A percentile compares a stretch with the other conserved stretches of the same genome.
Evolutionary conservation across 2,329 filamentous ascomycete genomes (phyloP).

Genomic region (Metarhizium guizhouense): DNA sequence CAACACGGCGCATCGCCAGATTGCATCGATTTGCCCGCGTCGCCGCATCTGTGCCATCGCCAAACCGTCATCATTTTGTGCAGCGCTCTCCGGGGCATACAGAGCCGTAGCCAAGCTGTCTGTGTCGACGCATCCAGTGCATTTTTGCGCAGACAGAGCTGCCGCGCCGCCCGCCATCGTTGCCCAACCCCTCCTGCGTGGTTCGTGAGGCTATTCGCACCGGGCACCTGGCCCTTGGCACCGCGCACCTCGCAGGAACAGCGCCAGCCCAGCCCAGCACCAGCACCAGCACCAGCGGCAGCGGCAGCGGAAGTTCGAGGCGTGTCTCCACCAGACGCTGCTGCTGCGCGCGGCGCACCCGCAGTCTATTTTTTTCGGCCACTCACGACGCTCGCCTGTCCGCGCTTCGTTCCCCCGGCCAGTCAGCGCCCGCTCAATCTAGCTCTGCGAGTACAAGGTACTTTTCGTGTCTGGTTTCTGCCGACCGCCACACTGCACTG

Average conservation of each 20-base stretch:
- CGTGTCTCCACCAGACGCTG: slow-evolving; percentile 7
- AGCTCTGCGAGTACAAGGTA: neutral
- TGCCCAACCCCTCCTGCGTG: slow-evolving; percentile 12
- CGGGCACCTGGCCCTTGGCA: slow-evolving; percentile 1
- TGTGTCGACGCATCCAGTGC: slow-evolving; percentile 12
- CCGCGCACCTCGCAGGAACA: slow-evolving; percentile 6
- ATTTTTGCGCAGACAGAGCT: slow-evolving; percentile 12
- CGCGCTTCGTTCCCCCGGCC: no score
- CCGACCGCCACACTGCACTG: neutral
- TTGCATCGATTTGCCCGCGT: slow-evolving; percentile 33
- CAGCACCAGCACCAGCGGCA: neutral
- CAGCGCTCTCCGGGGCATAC: slow-evolving; percentile 19
- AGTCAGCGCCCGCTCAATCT: no score
- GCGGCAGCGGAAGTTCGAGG: neutral
- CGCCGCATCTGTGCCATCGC: slow-evolving; percentile 24
- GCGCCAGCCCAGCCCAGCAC: neutral
- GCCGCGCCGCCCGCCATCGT: slow-evolving; percentile 9
- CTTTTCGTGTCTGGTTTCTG: neutral
- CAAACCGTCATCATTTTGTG: slow-evolving; percentile 27
- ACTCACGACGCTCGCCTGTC: neutral
- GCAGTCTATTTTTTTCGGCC: slow-evolving; percentile 6
- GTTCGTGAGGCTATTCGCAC: slow-evolving; percentile 33
- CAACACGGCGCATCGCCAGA: slow-evolving; percentile 14
- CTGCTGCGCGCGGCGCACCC: slow-evolving; percentile 9
- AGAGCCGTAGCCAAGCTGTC: slow-evolving; percentile 15